phyloP scores from a whole-genome alignment of 2,329 filamentous ascomycete genomes.

The Colletotrichum sp. region DNA sequence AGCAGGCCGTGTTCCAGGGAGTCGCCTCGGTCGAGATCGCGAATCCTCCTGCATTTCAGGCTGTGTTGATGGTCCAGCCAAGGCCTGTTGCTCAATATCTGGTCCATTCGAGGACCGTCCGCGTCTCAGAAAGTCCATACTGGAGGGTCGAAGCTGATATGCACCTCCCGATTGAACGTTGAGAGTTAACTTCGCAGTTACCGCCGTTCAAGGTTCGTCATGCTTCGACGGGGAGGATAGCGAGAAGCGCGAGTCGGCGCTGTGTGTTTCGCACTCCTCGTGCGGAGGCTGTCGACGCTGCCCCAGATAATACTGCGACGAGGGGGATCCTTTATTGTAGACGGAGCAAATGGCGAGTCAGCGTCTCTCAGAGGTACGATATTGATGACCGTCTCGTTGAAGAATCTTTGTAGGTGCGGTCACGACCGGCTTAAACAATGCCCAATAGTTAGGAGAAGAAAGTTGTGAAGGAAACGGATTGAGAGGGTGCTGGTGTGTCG shows the following conservation, averaged over 20 bases:
- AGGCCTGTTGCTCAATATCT: slow-evolving; percentile 13
- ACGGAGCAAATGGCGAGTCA: neutral
- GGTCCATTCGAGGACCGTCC: neutral
- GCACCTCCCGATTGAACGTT: neutral
- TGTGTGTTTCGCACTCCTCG: neutral
- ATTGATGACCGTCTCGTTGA: neutral
- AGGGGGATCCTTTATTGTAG: neutral
- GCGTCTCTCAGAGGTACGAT: neutral
- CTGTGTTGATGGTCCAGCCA: slow-evolving; percentile 3
- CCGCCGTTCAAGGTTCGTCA: slow-evolving; percentile 1
- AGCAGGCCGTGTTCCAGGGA: neutral
- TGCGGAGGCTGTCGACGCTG: neutral
- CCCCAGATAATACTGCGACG: neutral
- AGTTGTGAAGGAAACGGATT: neutral
- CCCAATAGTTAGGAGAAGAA: neutral
- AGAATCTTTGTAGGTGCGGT: neutral
- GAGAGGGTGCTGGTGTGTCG: neutral
- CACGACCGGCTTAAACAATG: neutral
- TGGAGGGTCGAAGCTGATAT: neutral
- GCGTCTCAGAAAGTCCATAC: slow-evolving; percentile 16
- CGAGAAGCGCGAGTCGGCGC: neutral
- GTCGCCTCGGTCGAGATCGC: neutral
- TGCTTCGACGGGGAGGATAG: neutral
- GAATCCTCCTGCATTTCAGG: slow-evolving; percentile 18
- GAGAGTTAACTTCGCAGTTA: neutral